Percentiles rank a stretch among this genome's conserved stretches.
These are phyloP conservation scores for Coemansia sp. DNA, from an alignment of 192 early-diverging fungal species.

Conservation along the genomic window DNA sequence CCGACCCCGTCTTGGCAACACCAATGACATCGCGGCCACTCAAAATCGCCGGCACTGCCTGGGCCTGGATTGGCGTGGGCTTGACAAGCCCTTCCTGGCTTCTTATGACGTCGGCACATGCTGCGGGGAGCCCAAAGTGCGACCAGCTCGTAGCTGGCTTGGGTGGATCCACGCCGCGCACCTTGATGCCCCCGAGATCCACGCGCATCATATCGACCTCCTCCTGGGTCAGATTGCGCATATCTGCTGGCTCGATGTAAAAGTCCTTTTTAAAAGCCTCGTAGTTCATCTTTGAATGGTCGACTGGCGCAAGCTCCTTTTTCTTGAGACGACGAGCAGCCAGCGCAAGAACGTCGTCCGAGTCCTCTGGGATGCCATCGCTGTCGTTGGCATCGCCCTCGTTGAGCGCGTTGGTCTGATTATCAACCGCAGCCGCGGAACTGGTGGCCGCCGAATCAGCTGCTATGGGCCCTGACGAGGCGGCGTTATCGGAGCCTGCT, in stretches of 20 bases:
- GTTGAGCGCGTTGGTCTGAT: conserved; percentile 39
- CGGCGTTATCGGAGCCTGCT: too few relatives aligned
- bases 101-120: conserved; percentile 52
- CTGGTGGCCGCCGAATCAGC: too few relatives aligned
- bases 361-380: conserved; percentile 44
- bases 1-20: conserved; percentile 90
- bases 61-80: conserved; percentile 87
- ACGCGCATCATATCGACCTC: conserved; percentile 80
- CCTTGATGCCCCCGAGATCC: conserved; percentile 91
- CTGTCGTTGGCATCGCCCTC: conserved; percentile 54
- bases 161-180: conserved; percentile 84
- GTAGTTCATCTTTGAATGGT: conserved; percentile 83
- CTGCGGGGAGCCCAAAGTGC: conserved; percentile 89
- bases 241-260: conserved; percentile 92
- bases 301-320: conserved; percentile 84
- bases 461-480: too few relatives aligned
- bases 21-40: conserved; percentile 94
- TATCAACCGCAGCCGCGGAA: too few relatives aligned
- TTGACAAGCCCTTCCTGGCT: conserved; percentile 65
- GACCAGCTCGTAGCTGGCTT: conserved; percentile 95
- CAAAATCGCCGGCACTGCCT: conserved; percentile 95
- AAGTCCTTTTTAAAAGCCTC: conserved; percentile 89
- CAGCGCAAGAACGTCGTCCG: conserved; percentile 70
- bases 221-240: conserved; percentile 72
- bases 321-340: conserved; percentile 85